Evolutionary conservation across 352 stramenopile species (phyloP), one percentile per base, ranked within the genome.

Genomic region (Pythium periplocum): DNA sequence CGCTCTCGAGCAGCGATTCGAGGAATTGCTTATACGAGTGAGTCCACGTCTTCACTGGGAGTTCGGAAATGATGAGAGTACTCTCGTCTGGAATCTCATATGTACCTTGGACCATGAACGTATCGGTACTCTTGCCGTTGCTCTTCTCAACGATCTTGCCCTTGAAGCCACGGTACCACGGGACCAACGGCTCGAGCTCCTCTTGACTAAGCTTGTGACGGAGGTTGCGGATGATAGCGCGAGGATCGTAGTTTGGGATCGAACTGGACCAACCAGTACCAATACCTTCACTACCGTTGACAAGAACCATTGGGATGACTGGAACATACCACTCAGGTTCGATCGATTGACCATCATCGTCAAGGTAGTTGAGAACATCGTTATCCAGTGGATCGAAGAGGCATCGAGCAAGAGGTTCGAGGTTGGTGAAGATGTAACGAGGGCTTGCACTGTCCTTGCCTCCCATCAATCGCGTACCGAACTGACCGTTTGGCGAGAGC

Each of bases 261-360:
- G 75, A 92, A 48, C 88, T 96, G 35, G 86, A 97, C 87, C 89
- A 98, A 48, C 92, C 92, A n/a, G 97, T 99, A 55, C 97, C 97
- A 58, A 99, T 99, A 48, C 97, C 97, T 66, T 98, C 89, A 48
- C 75, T 90, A 42, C 97, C 97, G 62, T 99, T 99, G 4, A 99
- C 91, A 6, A 99, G 77, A 17, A 98, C 81, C 69, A 99, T 87
- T 10, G 97, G 98, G 50, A 99, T 97, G 39, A 99, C 88, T 10
- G 98, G 97, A 11, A 96, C 71, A 44, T 97, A 98, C 78, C 85
- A 97, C 57, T 92, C 83, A 0, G 92, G 92, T 51, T 98, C 91
- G 55, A 98, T 96, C 2, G 75, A 90, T 51, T 96, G 85, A 0
- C 92, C 92, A 56, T 98, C 92, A 55, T 98, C 92, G 49, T 96